Conservation (phyloP, 2,329 filamentous ascomycete genomes). For the Mariannaea sp. region DNA sequence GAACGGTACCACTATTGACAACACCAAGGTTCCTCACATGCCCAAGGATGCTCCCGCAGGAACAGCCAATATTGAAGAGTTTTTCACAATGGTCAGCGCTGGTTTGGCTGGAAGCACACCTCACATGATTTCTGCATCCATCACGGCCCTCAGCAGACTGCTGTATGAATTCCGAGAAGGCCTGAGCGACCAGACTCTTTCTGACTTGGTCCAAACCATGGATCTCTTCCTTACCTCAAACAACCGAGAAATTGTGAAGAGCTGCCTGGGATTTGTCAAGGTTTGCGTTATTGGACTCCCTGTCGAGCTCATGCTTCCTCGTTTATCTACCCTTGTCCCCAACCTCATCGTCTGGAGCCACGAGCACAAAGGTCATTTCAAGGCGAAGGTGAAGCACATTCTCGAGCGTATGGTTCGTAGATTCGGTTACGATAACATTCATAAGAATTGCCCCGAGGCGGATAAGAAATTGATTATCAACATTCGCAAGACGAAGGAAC, state of each 20-base stretch:
- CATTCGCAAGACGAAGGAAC: constrained; percentile 93
- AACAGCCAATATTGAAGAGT: constrained; percentile 86
- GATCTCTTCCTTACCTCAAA: constrained; percentile 95
- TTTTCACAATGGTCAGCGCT: constrained; percentile 97
- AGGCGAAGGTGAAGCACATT: constrained; percentile 97
- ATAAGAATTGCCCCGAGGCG: constrained; percentile 79
- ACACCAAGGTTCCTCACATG: constrained; percentile 88
- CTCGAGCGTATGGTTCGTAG: constrained; percentile 91
- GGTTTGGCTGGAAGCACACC: constrained; percentile 90
- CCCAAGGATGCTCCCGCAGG: constrained; percentile 76
- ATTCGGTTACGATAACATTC: constrained; percentile 82
- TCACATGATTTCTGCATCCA: constrained; percentile 97
- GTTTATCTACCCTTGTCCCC: constrained; percentile 77
- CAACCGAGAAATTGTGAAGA: constrained; percentile 95
- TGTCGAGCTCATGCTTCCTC: constrained; percentile 75
- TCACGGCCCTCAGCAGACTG: constrained; percentile 91
- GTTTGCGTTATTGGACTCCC: constrained; percentile 89
- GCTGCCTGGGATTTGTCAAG: constrained; percentile 94
- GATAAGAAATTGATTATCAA: constrained; percentile 91
- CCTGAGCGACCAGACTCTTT: constrained; percentile 71
- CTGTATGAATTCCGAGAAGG: constrained; percentile 85
- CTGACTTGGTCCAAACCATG: constrained; percentile 90
- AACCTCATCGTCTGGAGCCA: constrained; percentile 96
- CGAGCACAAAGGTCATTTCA: constrained; percentile 97
- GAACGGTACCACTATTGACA: constrained; percentile 76